Evolutionary conservation across 148 eudicot species (phyloP), one percentile per base, ranked within the genome.

Genomic region (Cornus kousa): DNA sequence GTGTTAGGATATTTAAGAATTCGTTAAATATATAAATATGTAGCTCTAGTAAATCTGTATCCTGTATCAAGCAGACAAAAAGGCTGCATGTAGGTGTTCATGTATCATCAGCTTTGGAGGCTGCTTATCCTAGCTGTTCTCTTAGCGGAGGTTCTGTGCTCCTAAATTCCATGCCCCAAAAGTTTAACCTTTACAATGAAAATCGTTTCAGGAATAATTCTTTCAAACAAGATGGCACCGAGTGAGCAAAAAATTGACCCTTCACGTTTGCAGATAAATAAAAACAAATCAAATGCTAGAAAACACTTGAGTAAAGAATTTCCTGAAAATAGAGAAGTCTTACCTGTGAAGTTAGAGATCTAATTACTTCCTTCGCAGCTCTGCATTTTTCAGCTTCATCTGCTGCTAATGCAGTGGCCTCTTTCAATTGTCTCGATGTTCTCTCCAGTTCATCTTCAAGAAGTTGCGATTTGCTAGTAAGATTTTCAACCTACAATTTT

Each of bases 361-460:
- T 91, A 70, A 95, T 91, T 67, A 89, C 96, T 91, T 91, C 97
- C 82, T 90, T 93, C 69, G 97, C 92, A 82, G 97, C 97, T 85
- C 80, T 89, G 79, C 91, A 85, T 85, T 89, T 95, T 72, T 82
- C 97, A 84, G 97, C 91, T 85, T 95, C 97, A 80, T 90, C 93
- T 35, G 82, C 86, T 72, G 97, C 91, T 64, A 81, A 24, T 69
- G 83, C 89, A 74, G 87, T 89, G 43, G 93, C 91, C 76, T 91
- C 97, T 81, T 86, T 86, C 55, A 91, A 86, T 84, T 89, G 87
- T 85, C 80, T 87, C 62, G 87, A 77, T 78, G 87, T 87, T 84
- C 64, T 88, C 87, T 88, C 90, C 74, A 93, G 85, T 79, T 95
- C 97, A 75, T 85, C 81, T 85, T 93, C 90, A 76, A 91, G 97